Conservation (phyloP, 306 rosid species). For the Malus sieversii region DNA sequence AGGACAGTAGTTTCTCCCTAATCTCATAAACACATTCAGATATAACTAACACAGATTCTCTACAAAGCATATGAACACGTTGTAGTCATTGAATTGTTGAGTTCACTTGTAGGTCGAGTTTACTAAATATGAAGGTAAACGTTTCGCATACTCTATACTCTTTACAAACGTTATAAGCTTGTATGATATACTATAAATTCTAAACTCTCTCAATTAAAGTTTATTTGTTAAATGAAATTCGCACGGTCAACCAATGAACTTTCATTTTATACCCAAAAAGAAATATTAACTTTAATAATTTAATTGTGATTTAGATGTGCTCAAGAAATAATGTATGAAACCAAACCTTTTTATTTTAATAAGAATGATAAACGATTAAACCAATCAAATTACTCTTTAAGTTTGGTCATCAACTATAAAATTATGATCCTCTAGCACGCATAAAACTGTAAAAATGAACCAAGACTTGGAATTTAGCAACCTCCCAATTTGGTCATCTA, state of each 20-base stretch:
- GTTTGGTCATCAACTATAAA: too few species aligned
- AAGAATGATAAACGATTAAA: too few species aligned
- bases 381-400: too few species aligned
- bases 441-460: too few species aligned
- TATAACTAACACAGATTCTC: not conserved
- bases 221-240: not conserved
- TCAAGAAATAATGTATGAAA: not conserved
- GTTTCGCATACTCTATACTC: accelerated
- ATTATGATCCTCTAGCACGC: too few species aligned
- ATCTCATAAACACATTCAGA: not conserved
- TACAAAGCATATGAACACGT: not conserved
- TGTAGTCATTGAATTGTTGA: not conserved
- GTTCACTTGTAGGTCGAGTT: not conserved
- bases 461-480: too few species aligned
- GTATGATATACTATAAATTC: too few species aligned
- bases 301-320: not conserved
- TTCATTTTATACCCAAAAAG: not conserved
- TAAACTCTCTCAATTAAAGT: too few species aligned
- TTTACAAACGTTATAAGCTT: accelerated
- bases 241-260: not conserved
- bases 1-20: not conserved
- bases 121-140: too few species aligned
- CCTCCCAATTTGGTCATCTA: too few species aligned
- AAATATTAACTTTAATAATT: not conserved
- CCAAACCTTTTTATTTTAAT: too few species aligned